phyloP scores from a whole-genome alignment of 495 filamentous ascomycete genomes.

The Aspergillus egyptiacus region DNA sequence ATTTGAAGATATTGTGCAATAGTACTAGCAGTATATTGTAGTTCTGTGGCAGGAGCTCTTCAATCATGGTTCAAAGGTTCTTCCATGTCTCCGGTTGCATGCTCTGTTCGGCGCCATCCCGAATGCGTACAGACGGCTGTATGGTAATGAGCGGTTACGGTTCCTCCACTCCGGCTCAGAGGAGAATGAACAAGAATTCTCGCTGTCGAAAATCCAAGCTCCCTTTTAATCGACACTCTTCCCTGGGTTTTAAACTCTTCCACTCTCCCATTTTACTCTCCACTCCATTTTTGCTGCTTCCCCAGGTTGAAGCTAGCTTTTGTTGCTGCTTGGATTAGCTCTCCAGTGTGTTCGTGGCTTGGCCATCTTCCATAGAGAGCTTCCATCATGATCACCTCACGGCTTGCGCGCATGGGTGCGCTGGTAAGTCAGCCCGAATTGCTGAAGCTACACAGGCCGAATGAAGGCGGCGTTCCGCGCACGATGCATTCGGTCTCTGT shows the following conservation, averaged over 20 bases:
- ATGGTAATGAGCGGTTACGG: slow-evolving; percentile 42
- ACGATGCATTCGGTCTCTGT: slow-evolving; percentile 1
- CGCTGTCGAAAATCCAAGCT: slow-evolving; percentile 37
- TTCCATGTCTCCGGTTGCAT: slow-evolving; percentile 30
- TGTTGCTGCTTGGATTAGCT: slow-evolving; percentile 29
- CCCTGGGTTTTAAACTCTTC: slow-evolving; percentile 19
- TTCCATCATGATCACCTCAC: slow-evolving; percentile 51
- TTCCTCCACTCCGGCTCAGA: slow-evolving; percentile 39
- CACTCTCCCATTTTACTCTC: slow-evolving; percentile 27
- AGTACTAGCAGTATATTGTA: no score
- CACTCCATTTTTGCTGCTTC: slow-evolving; percentile 33
- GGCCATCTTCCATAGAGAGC: slow-evolving; percentile 32
- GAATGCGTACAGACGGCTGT: slow-evolving; percentile 33
- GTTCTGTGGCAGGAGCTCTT: neutral
- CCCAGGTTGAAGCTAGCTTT: slow-evolving; percentile 37
- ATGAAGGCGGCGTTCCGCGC: slow-evolving; percentile 1
- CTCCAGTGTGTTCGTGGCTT: slow-evolving; percentile 33
- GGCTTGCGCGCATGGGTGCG: slow-evolving; percentile 51
- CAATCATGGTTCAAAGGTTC: neutral
- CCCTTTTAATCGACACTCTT: slow-evolving; percentile 42
- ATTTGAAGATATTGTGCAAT: neutral
- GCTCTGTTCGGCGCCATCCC: slow-evolving; percentile 18
- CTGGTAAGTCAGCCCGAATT: slow-evolving; percentile 40
- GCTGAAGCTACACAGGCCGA: neutral
- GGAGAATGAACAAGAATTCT: slow-evolving; percentile 25